Evolutionary conservation across 2,329 filamentous ascomycete species (phyloP).

Genomic region (Colletotrichum melonis): DNA sequence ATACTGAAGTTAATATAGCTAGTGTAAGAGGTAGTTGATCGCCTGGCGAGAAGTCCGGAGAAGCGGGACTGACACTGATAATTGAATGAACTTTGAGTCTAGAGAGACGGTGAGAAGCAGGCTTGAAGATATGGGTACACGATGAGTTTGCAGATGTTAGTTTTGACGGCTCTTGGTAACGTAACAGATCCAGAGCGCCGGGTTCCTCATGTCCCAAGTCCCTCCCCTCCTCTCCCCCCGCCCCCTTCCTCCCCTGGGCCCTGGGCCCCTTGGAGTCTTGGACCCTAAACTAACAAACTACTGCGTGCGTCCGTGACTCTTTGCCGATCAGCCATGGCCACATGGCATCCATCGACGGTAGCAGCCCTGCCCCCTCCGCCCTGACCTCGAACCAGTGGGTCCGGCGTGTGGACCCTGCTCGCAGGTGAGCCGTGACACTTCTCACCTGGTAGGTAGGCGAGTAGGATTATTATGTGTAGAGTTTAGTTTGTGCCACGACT

Average conservation of each 20-base stretch:
- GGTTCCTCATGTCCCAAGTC: background rate
- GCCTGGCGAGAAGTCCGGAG: background rate
- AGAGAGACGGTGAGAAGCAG: background rate
- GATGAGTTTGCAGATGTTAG: background rate
- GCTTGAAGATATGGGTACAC: background rate
- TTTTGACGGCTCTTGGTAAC: constrained; percentile 29
- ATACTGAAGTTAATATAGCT: too few relatives aligned
- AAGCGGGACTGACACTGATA: background rate
- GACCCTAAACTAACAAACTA: background rate
- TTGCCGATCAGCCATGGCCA: background rate
- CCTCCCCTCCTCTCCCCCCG: too few relatives aligned
- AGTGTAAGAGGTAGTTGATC: too few relatives aligned
- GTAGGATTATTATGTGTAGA: too few relatives aligned
- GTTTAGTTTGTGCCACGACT: too few relatives aligned
- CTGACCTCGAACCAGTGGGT: too few relatives aligned
- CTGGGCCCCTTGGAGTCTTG: background rate
- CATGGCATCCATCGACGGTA: too few relatives aligned
- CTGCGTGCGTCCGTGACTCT: background rate
- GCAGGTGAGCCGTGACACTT: too few relatives aligned
- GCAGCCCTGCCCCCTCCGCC: too few relatives aligned
- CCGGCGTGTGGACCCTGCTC: too few relatives aligned
- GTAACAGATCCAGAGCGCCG: constrained; percentile 34
- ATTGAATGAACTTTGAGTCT: background rate
- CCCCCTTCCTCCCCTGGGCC: too few relatives aligned
- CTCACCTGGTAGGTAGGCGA: too few relatives aligned